Evolutionary conservation across 2,329 filamentous ascomycete genomes (phyloP).

Genomic region (Allantophomopsis cytisporea): DNA sequence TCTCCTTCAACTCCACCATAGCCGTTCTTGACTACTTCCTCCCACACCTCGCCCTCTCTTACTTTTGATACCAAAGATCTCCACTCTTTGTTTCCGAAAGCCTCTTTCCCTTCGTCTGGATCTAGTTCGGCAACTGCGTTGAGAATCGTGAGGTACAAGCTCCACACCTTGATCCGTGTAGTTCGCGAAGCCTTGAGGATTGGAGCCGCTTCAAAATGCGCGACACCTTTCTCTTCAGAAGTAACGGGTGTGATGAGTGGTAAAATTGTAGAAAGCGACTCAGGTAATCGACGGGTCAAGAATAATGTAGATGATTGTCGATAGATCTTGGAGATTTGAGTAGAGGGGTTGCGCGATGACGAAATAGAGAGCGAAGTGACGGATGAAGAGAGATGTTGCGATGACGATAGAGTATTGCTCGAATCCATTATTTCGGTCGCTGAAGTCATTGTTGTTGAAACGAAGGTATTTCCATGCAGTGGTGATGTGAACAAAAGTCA

Average conservation of each 20-base stretch:
- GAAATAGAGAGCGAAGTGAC: slow-evolving; percentile 56
- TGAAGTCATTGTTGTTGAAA: neutral
- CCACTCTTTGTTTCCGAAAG: slow-evolving; percentile 80
- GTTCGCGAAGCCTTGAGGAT: slow-evolving; percentile 69
- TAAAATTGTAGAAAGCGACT: slow-evolving; percentile 74
- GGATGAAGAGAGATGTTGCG: slow-evolving; percentile 50
- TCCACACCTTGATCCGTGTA: slow-evolving; percentile 92
- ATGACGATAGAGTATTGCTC: slow-evolving; percentile 32
- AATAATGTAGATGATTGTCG: slow-evolving; percentile 90
- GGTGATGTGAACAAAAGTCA: too few relatives aligned
- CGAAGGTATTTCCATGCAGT: too few relatives aligned
- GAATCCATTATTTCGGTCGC: neutral
- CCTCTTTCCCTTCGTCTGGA: slow-evolving; percentile 76
- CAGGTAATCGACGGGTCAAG: slow-evolving; percentile 82
- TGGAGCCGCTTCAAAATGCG: slow-evolving; percentile 36
- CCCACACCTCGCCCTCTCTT: slow-evolving; percentile 85
- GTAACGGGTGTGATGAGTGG: slow-evolving; percentile 58
- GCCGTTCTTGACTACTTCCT: slow-evolving; percentile 75
- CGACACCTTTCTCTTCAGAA: slow-evolving; percentile 17
- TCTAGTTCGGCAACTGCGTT: slow-evolving; percentile 86
- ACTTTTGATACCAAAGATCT: slow-evolving; percentile 70
- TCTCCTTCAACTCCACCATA: slow-evolving; percentile 82
- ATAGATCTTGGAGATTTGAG: slow-evolving; percentile 81
- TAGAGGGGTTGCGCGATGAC: slow-evolving; percentile 44
- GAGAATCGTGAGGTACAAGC: slow-evolving; percentile 83